Base-by-base conservation (phyloP, 2,329 filamentous ascomycete species). In the Hymenoscyphus fructigenus region DNA sequence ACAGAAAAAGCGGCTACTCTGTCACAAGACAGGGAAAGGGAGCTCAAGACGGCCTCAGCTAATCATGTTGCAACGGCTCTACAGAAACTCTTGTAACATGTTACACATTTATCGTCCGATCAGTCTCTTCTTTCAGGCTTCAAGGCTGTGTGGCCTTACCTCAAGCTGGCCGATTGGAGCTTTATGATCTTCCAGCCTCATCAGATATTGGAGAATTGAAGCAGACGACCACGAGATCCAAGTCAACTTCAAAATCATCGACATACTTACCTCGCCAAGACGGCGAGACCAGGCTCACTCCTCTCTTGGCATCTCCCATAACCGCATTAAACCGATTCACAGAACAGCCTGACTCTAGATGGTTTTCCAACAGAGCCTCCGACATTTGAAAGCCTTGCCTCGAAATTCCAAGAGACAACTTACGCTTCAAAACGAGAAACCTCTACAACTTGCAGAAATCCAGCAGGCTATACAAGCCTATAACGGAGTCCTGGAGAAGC, bases 271-370 rank as follows among this genome's bases (percentile, higher is more conserved):
- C 47, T 44, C 36, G 57, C 57, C 57, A 59, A 59, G 57, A 59
- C 23, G 23, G 36, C 36, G 20, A 59, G 26, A 41, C 34, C 57
- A 59, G 34, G 36, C 57, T 28, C 36, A 10, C 36, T 59, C 57
- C 36, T 41, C 57, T 59, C 57, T 59, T 41, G 29, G 29, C 56
- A 58, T 58, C 28, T 26, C 10, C 23, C 34, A 57, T 23, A 59
- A 59, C 57, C 57, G 57, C 57, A 44, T 12, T 36, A 59, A 59
- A 29, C 57, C 57, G 32, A 59, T 6, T 59, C 7, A 59, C 57
- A 41, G 47, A 41, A 9, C 26, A 41, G 28, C 55, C n/a, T 34
- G 26, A 20, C n/a, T 14, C 17, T 32, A 14, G 5, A 15, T 57
- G 17, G 20, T 53, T 53, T 26, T 53, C 23, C 47, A 53, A 53